Conservation (phyloP, 768 basidiomycete species). For the Trametes sanguinea region DNA sequence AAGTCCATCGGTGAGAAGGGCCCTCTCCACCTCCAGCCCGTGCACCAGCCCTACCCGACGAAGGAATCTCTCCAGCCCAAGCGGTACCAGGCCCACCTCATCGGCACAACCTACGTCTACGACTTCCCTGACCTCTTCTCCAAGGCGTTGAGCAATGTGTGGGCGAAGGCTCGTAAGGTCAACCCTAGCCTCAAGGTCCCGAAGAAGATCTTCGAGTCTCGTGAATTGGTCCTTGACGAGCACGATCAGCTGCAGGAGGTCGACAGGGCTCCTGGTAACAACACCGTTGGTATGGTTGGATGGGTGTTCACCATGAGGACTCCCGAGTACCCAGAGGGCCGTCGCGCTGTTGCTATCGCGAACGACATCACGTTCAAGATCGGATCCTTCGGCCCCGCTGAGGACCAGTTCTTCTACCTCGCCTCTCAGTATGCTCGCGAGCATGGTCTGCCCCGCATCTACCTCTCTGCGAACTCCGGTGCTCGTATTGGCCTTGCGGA, state of each 20-base stretch:
- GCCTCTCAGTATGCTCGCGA: slow-evolving; percentile 92
- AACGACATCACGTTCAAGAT: slow-evolving; percentile 99
- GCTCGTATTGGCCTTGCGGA: slow-evolving; percentile 96
- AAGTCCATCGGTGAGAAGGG: slow-evolving; percentile 99
- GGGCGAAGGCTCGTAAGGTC: slow-evolving; percentile 68
- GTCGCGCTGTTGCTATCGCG: slow-evolving; percentile 85
- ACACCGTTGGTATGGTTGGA: slow-evolving; percentile 95
- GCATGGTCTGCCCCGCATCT: slow-evolving; percentile 89
- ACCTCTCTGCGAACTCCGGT: slow-evolving; percentile 98
- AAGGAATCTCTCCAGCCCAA: slow-evolving; percentile 98
- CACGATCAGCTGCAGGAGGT: slow-evolving; percentile 89
- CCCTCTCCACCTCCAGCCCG: slow-evolving; percentile 93
- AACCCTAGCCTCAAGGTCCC: slow-evolving; percentile 74
- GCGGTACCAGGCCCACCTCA: slow-evolving; percentile 97
- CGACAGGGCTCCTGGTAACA: slow-evolving; percentile 89
- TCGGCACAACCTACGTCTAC: slow-evolving; percentile 98
- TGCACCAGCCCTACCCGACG: slow-evolving; percentile 90
- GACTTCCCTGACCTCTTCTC: slow-evolving; percentile 99
- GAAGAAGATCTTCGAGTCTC: slow-evolving; percentile 76
- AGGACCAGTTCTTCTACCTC: slow-evolving; percentile 96
- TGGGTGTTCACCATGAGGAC: slow-evolving; percentile 94
- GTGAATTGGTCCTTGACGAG: slow-evolving; percentile 93
- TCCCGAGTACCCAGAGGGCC: slow-evolving; percentile 89
- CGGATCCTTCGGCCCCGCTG: slow-evolving; percentile 93
- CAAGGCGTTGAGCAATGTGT: slow-evolving; percentile 92